A percentile compares a stretch with the other conserved stretches of the same genome.
Evolutionary conservation across 2,329 filamentous ascomycete species (phyloP).

Genomic region (Podosphaera xanthii): DNA sequence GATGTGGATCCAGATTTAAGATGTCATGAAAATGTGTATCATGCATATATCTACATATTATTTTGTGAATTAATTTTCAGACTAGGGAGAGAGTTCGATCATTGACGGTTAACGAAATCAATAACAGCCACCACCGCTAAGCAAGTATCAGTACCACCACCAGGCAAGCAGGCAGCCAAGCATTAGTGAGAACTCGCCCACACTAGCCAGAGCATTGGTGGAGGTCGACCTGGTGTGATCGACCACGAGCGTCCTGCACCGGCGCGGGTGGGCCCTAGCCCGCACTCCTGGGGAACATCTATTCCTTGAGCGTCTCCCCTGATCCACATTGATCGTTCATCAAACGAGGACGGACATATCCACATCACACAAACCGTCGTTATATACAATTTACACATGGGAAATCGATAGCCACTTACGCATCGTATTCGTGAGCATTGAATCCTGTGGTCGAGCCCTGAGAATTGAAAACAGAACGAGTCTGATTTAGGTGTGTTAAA

Average conservation of each 20-base stretch:
- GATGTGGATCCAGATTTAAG: not conserved
- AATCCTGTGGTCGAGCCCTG: no score
- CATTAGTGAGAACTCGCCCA: not conserved
- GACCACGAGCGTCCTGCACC: conserved; percentile 9
- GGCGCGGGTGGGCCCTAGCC: conserved; percentile 9
- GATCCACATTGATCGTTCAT: not conserved
- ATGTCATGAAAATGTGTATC: no score
- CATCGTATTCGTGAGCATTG: no score
- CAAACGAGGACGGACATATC: not conserved
- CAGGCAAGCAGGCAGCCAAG: not conserved
- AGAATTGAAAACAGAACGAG: no score
- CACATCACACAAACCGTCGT: not conserved
- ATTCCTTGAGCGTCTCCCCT: not conserved
- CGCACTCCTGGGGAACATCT: conserved; percentile 9
- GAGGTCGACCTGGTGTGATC: conserved; percentile 11
- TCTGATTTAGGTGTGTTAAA: not conserved
- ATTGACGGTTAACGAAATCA: not conserved
- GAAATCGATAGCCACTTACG: no score
- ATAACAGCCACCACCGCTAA: not conserved
- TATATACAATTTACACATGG: not conserved
- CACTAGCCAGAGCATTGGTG: conserved; percentile 8
- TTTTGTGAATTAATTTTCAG: no score
- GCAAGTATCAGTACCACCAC: not conserved
- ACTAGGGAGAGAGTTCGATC: not conserved
- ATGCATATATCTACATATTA: no score